Conservation (phyloP, 495 filamentous ascomycete genomes). For the Penicillium coprophilum region DNA sequence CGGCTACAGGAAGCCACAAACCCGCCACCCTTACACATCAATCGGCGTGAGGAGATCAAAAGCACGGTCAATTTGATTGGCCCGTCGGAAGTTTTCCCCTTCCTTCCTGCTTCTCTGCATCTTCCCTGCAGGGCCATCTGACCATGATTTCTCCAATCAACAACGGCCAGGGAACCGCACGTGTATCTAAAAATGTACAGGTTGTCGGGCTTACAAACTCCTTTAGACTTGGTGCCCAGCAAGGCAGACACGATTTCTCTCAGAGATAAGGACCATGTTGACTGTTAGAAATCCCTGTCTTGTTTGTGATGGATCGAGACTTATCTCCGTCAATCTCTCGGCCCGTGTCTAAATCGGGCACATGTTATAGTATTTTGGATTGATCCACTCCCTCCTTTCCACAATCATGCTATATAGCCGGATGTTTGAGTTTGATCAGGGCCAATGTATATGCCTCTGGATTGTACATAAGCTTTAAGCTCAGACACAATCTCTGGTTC, state of each 20-base stretch:
- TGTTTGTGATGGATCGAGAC: background rate
- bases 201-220: background rate
- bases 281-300: background rate
- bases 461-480: background rate
- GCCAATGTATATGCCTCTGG: background rate
- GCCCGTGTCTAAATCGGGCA: background rate
- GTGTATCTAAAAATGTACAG: background rate
- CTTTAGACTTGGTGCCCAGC: background rate
- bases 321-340: too few relatives aligned
- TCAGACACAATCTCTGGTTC: background rate
- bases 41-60: too few relatives aligned
- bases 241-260: background rate
- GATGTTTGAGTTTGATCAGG: too few relatives aligned
- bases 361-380: too few relatives aligned
- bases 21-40: too few relatives aligned
- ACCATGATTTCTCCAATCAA: background rate
- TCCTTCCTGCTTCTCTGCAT: conserved; percentile 11
- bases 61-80: too few relatives aligned
- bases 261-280: conserved; percentile 5
- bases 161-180: background rate
- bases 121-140: conserved; percentile 7
- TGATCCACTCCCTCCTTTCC: too few relatives aligned
- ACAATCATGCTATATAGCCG: too few relatives aligned
- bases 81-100: background rate
- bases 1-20: conserved; percentile 1